A percentile compares a stretch with the other conserved stretches of the same genome.
Evolutionary conservation across 768 basidiomycete genomes (phyloP).

Genomic region (Leccinum incarnatum): DNA sequence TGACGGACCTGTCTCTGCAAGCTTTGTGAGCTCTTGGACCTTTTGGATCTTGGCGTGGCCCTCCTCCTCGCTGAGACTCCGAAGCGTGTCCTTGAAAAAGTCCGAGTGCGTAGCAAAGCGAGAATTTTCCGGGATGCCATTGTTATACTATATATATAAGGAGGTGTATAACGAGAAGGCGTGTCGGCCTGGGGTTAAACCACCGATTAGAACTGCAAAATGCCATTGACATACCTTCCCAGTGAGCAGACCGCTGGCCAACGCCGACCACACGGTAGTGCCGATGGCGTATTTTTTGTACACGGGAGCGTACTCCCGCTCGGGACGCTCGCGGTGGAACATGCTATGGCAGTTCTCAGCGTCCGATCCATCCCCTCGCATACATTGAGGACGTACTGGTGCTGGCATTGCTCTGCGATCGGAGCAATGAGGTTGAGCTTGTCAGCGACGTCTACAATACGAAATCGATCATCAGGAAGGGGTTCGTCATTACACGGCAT

Average conservation of each 20-base stretch:
- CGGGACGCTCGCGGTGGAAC: constrained; percentile 52
- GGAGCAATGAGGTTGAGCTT: constrained; percentile 49
- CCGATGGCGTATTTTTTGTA: constrained; percentile 47
- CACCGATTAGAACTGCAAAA: background rate
- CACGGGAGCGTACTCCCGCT: constrained; percentile 48
- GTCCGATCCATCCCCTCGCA: background rate
- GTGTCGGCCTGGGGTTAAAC: background rate
- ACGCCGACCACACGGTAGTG: constrained; percentile 54
- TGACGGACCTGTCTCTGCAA: constrained; percentile 38
- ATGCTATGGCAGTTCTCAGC: constrained; percentile 33
- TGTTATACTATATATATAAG: constrained; percentile 38
- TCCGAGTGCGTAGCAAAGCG: constrained; percentile 48
- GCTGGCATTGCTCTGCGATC: constrained; percentile 51
- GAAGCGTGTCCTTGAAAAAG: constrained; percentile 45
- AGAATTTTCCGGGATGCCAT: constrained; percentile 51
- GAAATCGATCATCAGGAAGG: background rate
- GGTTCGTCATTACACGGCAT: background rate
- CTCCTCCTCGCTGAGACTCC: constrained; percentile 40
- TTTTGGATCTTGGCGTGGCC: constrained; percentile 47
- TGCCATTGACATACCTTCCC: constrained; percentile 41
- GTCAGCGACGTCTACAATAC: constrained; percentile 43
- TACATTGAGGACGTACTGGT: constrained; percentile 32
- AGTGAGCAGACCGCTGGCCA: constrained; percentile 54
- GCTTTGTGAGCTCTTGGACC: constrained; percentile 44
- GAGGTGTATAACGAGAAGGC: background rate